Evolutionary conservation across 306 rosid species (phyloP).

Genomic region (Glycine tomentella): DNA sequence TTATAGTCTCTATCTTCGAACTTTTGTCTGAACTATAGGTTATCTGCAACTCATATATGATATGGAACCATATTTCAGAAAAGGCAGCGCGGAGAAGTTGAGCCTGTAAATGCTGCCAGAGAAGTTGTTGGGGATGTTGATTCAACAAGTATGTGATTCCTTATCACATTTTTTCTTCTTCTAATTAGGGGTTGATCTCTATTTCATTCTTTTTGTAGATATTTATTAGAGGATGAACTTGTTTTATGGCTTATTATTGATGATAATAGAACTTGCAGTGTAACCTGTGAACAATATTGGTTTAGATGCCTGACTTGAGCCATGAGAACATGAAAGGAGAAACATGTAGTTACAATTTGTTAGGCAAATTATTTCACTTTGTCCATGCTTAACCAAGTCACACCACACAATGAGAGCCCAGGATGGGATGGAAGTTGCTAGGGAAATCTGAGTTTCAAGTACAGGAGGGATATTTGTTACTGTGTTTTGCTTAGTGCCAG

Average conservation of each 20-base stretch:
- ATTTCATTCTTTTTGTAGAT: constrained; percentile 27
- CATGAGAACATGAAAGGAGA: constrained; percentile 33
- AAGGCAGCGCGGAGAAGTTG: constrained; percentile 58
- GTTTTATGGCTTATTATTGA: constrained; percentile 31
- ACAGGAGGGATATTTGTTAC: constrained; percentile 26
- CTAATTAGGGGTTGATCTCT: constrained; percentile 15
- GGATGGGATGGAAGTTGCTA: constrained; percentile 13
- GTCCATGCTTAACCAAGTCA: constrained; percentile 37
- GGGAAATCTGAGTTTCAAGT: constrained; percentile 25
- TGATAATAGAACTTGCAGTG: constrained; percentile 22
- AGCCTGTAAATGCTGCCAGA: constrained; percentile 54
- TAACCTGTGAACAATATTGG: constrained; percentile 30
- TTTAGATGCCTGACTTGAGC: constrained; percentile 35
- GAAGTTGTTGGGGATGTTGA: constrained; percentile 53
- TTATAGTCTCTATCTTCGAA: constrained; percentile 28
- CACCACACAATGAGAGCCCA: constrained; percentile 16
- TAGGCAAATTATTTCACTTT: constrained; percentile 31
- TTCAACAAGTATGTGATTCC: constrained; percentile 61
- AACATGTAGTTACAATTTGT: constrained; percentile 19
- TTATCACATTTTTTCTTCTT: not conserved
- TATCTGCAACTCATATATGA: constrained; percentile 45
- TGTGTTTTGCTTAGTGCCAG: constrained; percentile 15
- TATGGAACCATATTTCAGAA: constrained; percentile 62
- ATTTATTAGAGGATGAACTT: constrained; percentile 18
- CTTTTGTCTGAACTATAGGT: not conserved